Percentiles rank a stretch among this genome's conserved stretches.
Conservation (phyloP, 139 green algal species). For the Trebouxia sp. region DNA sequence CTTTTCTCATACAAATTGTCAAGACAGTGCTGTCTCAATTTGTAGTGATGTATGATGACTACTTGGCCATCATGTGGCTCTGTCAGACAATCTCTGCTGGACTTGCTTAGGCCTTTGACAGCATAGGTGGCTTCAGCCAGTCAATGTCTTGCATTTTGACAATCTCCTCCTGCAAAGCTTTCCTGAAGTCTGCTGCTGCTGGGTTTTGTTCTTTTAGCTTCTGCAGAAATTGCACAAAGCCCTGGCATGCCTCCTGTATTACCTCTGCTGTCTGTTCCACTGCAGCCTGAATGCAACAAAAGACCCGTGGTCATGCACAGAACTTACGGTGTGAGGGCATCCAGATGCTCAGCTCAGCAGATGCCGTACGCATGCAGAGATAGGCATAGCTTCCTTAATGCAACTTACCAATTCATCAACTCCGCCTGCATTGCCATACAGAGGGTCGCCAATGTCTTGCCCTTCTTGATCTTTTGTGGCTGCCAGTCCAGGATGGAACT, state of each 20-base stretch:
- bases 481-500: conserved; percentile 53
- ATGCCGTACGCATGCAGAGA: neutral
- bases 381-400: neutral
- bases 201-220: neutral
- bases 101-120: conserved; percentile 36
- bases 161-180: conserved; percentile 22
- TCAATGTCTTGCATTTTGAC: conserved; percentile 46
- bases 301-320: neutral
- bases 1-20: neutral
- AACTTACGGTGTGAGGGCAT: neutral
- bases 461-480: conserved; percentile 39
- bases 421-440: conserved; percentile 80
- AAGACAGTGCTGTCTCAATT: too few species aligned
- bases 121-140: conserved; percentile 80
- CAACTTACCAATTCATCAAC: conserved; percentile 59
- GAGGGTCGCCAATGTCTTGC: conserved; percentile 77
- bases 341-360: neutral
- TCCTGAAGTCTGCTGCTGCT: neutral
- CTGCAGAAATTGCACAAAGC: conserved; percentile 53
- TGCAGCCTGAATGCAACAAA: conserved; percentile 23
- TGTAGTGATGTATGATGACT: neutral
- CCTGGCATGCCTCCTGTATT: conserved; percentile 43
- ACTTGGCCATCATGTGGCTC: neutral
- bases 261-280: conserved; percentile 31
- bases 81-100: neutral